Percentiles rank a stretch among this genome's conserved stretches.
phyloP scores from a whole-genome alignment of 208 protist genomes.

The Trypanosomatidae sp. region DNA sequence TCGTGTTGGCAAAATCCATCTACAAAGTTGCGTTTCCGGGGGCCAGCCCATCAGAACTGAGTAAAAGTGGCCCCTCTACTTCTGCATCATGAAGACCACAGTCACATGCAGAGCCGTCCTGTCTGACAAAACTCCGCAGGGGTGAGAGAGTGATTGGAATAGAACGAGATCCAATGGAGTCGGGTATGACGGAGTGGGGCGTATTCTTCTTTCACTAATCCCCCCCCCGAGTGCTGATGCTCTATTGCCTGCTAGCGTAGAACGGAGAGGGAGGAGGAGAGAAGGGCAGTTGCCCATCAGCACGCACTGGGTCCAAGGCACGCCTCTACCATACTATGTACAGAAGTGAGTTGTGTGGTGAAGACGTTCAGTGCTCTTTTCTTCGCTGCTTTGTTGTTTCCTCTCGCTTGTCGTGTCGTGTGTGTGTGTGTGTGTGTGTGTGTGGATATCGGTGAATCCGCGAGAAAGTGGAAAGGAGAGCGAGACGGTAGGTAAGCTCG shows the following conservation, averaged over 20 bases:
- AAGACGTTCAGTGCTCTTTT: neutral
- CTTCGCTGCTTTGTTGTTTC: neutral
- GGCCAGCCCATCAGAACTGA: neutral
- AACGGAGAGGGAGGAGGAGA: neutral
- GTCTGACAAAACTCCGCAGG: neutral
- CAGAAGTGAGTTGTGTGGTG: conserved; percentile 1
- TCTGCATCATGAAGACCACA: neutral
- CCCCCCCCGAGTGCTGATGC: no score
- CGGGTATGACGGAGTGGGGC: neutral
- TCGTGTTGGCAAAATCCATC: neutral
- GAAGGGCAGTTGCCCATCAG: neutral
- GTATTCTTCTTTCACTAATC: neutral
- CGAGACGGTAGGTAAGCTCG: neutral
- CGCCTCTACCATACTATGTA: neutral
- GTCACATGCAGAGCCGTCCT: neutral
- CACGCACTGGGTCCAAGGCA: neutral
- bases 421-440: conserved; percentile 6
- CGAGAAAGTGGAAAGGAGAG: neutral
- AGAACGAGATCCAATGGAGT: neutral
- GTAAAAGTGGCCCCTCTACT: neutral
- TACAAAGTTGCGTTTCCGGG: neutral
- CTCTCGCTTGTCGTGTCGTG: neutral
- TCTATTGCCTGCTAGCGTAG: neutral
- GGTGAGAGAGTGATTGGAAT: neutral
- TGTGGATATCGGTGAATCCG: neutral